phyloP scores from a whole-genome alignment of 768 basidiomycete species.

The Hericium erinaceus region DNA sequence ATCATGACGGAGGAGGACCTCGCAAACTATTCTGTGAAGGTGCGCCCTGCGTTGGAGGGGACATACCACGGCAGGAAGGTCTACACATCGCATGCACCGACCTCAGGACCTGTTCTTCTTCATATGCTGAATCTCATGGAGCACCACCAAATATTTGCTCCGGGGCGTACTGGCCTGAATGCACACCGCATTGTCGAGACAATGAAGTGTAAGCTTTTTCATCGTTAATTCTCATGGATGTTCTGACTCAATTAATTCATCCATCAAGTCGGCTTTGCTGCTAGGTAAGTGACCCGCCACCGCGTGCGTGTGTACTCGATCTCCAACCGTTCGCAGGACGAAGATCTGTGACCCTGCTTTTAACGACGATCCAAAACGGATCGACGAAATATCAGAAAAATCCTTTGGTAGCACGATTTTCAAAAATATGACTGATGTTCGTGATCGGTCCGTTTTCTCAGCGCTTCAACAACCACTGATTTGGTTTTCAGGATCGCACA shows the following conservation, averaged over 20 bases:
- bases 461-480: not conserved
- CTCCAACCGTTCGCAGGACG: slow-evolving; percentile 41
- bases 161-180: slow-evolving; percentile 50
- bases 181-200: slow-evolving; percentile 78
- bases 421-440: slow-evolving; percentile 74
- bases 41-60: slow-evolving; percentile 66
- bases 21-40: slow-evolving; percentile 55
- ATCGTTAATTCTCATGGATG: slow-evolving; percentile 3
- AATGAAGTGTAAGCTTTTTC: slow-evolving; percentile 56
- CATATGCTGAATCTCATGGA: slow-evolving; percentile 91
- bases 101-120: slow-evolving; percentile 80
- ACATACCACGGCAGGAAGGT: slow-evolving; percentile 70
- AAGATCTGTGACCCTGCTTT: slow-evolving; percentile 75
- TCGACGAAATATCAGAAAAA: slow-evolving; percentile 61
- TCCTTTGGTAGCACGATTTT: slow-evolving; percentile 52
- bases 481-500: slow-evolving; percentile 56
- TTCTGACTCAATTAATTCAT: not conserved
- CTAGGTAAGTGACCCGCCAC: slow-evolving; percentile 29
- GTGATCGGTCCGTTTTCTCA: slow-evolving; percentile 16
- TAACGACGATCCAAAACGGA: slow-evolving; percentile 41
- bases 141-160: slow-evolving; percentile 44
- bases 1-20: slow-evolving; percentile 73
- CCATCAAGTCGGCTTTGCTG: slow-evolving; percentile 52
- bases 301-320: not conserved
- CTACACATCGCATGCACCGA: slow-evolving; percentile 80